A percentile compares a stretch with the other conserved stretches of the same genome.
These are phyloP conservation scores for Trichophyton verrucosum DNA, from an alignment of 2,329 filamentous ascomycete species.

Conservation along the genomic window DNA sequence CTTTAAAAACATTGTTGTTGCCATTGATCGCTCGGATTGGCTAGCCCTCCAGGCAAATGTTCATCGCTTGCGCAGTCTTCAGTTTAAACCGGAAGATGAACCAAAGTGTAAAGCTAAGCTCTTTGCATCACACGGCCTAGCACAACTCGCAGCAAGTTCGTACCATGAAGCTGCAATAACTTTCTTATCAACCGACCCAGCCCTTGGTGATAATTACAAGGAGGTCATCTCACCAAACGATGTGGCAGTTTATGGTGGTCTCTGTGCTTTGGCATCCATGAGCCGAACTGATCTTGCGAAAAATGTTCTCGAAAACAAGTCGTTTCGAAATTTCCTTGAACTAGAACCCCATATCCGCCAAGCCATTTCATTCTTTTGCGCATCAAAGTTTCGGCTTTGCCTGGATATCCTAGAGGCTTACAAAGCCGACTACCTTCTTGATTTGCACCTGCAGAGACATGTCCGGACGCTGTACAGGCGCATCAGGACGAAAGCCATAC, in stretches of 20 bases:
- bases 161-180: slow-evolving; percentile 56
- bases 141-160: slow-evolving; percentile 43
- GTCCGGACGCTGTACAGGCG: slow-evolving; percentile 55
- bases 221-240: slow-evolving; percentile 73
- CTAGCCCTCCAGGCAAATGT: slow-evolving; percentile 50
- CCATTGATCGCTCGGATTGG: slow-evolving; percentile 69
- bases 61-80: slow-evolving; percentile 42
- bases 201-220: slow-evolving; percentile 47
- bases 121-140: slow-evolving; percentile 48
- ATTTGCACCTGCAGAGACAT: slow-evolving; percentile 70
- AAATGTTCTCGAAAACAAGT: slow-evolving; percentile 63
- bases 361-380: slow-evolving; percentile 78
- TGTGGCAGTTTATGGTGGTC: slow-evolving; percentile 78
- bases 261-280: slow-evolving; percentile 86
- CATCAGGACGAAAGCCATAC: slow-evolving; percentile 82
- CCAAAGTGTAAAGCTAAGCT: slow-evolving; percentile 53
- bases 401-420: slow-evolving; percentile 71
- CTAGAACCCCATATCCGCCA: slow-evolving; percentile 88
- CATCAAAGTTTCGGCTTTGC: slow-evolving; percentile 77
- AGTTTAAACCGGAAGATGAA: slow-evolving; percentile 46
- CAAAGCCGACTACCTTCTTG: slow-evolving; percentile 75
- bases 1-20: slow-evolving; percentile 63
- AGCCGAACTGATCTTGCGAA: slow-evolving; percentile 61
- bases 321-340: slow-evolving; percentile 80
- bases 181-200: slow-evolving; percentile 56